Conservation (phyloP, 495 filamentous ascomycete species). For the Niebla homalea region DNA sequence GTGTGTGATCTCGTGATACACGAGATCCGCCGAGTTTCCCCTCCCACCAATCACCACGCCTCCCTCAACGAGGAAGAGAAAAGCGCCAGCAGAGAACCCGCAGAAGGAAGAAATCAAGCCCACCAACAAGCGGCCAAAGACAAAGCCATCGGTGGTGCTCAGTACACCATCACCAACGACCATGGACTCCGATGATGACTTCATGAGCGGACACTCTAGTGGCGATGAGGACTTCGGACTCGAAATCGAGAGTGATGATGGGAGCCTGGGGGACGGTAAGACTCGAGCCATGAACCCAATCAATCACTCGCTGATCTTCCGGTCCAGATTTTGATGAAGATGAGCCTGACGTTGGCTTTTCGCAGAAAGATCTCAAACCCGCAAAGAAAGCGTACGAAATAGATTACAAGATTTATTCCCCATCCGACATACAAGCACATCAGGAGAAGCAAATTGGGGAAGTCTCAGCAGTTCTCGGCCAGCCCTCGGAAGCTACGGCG, state of each 20-base stretch:
- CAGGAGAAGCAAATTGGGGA: constrained; percentile 78
- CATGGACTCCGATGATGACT: constrained; percentile 97
- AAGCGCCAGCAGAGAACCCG: constrained; percentile 63
- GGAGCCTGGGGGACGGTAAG: constrained; percentile 67
- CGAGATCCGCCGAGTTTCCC: constrained; percentile 24
- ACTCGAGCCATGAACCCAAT: neutral
- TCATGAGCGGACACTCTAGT: constrained; percentile 75
- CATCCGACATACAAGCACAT: constrained; percentile 63
- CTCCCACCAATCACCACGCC: constrained; percentile 43
- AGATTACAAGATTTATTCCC: constrained; percentile 65
- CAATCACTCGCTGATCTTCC: neutral
- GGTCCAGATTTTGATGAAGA: constrained; percentile 57
- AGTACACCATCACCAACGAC: constrained; percentile 30
- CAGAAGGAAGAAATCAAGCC: constrained; percentile 18
- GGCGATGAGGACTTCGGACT: constrained; percentile 56
- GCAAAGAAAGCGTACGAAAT: constrained; percentile 70
- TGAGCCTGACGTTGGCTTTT: constrained; percentile 59
- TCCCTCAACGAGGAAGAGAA: constrained; percentile 71
- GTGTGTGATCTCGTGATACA: constrained; percentile 16
- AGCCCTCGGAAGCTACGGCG: constrained; percentile 74
- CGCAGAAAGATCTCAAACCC: constrained; percentile 62
- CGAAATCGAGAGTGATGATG: constrained; percentile 60
- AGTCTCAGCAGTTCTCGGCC: constrained; percentile 73
- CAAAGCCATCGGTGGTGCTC: constrained; percentile 45
- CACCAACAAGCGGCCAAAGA: constrained; percentile 37